Conservation (phyloP, 2,329 filamentous ascomycete species). For the Setomelanomma holmii region DNA sequence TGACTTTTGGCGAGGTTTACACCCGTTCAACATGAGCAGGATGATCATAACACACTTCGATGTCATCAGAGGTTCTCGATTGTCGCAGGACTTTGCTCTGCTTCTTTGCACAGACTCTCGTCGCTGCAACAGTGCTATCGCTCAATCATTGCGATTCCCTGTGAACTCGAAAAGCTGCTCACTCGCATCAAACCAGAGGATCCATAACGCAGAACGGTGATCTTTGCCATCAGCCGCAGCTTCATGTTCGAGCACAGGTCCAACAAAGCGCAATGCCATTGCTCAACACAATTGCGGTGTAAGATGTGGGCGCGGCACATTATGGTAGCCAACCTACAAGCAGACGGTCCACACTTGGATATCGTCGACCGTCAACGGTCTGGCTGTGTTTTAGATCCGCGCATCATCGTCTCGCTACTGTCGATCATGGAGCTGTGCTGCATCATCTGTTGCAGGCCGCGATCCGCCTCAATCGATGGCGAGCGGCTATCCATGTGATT, state of each 20-base stretch:
- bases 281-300: too few relatives aligned
- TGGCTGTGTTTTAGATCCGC: constrained; percentile 9
- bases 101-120: too few relatives aligned
- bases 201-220: neutral
- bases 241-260: neutral
- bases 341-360: too few relatives aligned
- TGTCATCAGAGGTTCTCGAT: too few relatives aligned
- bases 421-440: constrained; percentile 13
- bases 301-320: too few relatives aligned
- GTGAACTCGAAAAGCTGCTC: neutral
- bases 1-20: too few relatives aligned
- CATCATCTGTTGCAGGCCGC: constrained; percentile 20
- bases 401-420: constrained; percentile 18
- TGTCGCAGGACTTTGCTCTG: too few relatives aligned
- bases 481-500: constrained; percentile 19
- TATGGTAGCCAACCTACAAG: constrained; percentile 2
- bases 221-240: neutral
- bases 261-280: neutral
- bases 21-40: too few relatives aligned
- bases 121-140: too few relatives aligned
- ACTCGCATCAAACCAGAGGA: neutral
- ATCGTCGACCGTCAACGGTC: constrained; percentile 12
- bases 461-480: constrained; percentile 24
- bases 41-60: too few relatives aligned
- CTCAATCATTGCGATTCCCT: too few relatives aligned